phyloP scores from a whole-genome alignment of 129 eudicot species.

The Escallonia herrerae region DNA sequence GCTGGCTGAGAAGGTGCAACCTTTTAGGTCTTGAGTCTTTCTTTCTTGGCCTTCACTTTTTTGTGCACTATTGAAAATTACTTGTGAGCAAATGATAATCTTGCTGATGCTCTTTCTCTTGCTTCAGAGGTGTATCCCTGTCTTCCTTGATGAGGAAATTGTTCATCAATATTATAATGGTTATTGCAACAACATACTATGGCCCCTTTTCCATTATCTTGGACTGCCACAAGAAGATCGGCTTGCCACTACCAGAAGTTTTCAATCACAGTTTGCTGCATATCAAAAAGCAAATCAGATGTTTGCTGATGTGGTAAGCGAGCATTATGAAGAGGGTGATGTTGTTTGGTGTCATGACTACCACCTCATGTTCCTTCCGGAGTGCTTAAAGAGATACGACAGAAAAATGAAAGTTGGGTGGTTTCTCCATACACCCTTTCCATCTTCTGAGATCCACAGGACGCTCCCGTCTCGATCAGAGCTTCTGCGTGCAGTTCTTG shows the following conservation, averaged over 20 bases:
- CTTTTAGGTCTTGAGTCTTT: background rate
- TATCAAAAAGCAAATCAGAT: constrained; percentile 89
- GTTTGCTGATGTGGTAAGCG: constrained; percentile 92
- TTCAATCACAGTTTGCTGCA: constrained; percentile 92
- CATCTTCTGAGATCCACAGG: constrained; percentile 95
- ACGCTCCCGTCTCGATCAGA: constrained; percentile 94
- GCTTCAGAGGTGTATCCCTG: constrained; percentile 90
- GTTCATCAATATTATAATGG: constrained; percentile 93
- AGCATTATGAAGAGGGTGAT: constrained; percentile 91
- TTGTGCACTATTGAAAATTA: background rate
- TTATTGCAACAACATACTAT: constrained; percentile 87
- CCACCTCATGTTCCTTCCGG: constrained; percentile 95
- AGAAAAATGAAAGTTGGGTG: constrained; percentile 95
- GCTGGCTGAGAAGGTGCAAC: constrained; percentile 72
- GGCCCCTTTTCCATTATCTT: constrained; percentile 95
- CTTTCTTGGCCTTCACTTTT: background rate
- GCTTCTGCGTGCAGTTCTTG: constrained; percentile 83
- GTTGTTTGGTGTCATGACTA: constrained; percentile 99
- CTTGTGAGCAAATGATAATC: background rate
- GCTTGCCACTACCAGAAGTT: constrained; percentile 86
- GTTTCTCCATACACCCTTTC: constrained; percentile 98
- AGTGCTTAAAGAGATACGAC: constrained; percentile 67
- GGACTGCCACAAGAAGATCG: constrained; percentile 96
- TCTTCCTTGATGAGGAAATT: constrained; percentile 81
- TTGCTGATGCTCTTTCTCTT: background rate